phyloP scores from a whole-genome alignment of 805 yeast genomes.

The Vanderwaltozyma yarrowii region DNA sequence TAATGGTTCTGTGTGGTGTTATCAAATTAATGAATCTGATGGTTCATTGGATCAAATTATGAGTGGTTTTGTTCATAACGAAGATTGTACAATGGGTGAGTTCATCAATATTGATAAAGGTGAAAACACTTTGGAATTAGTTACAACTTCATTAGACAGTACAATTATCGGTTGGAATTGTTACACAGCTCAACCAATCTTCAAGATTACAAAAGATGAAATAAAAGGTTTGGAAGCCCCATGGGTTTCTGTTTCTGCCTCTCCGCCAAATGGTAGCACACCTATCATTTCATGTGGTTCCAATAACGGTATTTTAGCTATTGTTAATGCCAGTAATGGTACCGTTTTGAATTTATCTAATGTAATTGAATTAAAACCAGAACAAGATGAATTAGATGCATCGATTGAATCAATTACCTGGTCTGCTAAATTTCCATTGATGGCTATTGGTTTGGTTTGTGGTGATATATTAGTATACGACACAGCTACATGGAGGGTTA shows the following conservation, averaged over 20 bases:
- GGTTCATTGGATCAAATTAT: conserved; percentile 58
- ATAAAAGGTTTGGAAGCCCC: conserved; percentile 73
- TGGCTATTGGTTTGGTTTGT: conserved; percentile 84
- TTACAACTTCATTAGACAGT: conserved; percentile 80
- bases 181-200: conserved; percentile 60
- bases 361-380: conserved; percentile 47
- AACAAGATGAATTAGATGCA: conserved; percentile 50
- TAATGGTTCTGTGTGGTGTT: conserved; percentile 94
- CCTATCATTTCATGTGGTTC: conserved; percentile 69
- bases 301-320: conserved; percentile 74
- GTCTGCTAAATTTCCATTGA: conserved; percentile 51
- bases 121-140: conserved; percentile 51
- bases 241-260: conserved; percentile 64
- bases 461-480: conserved; percentile 83
- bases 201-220: conserved; percentile 53
- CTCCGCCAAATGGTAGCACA: conserved; percentile 38
- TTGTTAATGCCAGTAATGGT: conserved; percentile 72
- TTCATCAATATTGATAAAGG: conserved; percentile 51
- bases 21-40: conserved; percentile 46
- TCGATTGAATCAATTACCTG: conserved; percentile 77
- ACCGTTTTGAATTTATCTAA: conserved; percentile 54
- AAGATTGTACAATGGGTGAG: conserved; percentile 70
- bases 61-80: conserved; percentile 72
- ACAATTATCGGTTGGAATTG: conserved; percentile 84
- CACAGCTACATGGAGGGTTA: conserved; percentile 74